Percentiles rank a stretch among this genome's conserved stretches.
These are phyloP conservation scores for Talaromyces sp. DNA, from an alignment of 2,329 filamentous ascomycete species.

Conservation along the genomic window DNA sequence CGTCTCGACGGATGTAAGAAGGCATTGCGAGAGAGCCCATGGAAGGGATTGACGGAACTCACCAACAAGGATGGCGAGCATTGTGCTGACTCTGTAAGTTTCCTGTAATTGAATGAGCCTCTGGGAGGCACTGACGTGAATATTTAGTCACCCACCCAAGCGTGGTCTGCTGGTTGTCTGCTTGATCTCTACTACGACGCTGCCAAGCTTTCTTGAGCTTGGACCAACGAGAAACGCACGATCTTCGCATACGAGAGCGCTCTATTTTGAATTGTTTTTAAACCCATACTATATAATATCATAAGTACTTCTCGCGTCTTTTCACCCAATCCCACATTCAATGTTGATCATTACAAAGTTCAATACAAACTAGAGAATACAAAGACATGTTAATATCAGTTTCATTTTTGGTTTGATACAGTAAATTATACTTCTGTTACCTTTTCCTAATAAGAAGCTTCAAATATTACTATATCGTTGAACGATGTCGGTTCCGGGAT, in stretches of 20 bases:
- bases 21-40: slow-evolving; percentile 76
- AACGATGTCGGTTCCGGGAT: too few relatives aligned
- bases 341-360: background rate
- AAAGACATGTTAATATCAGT: too few relatives aligned
- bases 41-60: slow-evolving; percentile 90
- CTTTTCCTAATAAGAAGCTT: too few relatives aligned
- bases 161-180: slow-evolving; percentile 93
- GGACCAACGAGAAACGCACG: background rate
- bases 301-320: background rate
- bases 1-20: slow-evolving; percentile 81
- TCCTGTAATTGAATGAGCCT: background rate
- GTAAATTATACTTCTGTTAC: too few relatives aligned
- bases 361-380: background rate
- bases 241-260: background rate
- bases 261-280: background rate
- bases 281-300: background rate
- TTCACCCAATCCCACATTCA: background rate
- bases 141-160: slow-evolving; percentile 81
- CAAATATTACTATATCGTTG: too few relatives aligned
- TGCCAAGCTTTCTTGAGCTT: slow-evolving; percentile 43
- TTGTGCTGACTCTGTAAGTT: slow-evolving; percentile 81
- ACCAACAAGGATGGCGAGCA: slow-evolving; percentile 85
- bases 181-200: slow-evolving; percentile 97
- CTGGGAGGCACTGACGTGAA: background rate
- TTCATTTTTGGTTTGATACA: too few relatives aligned